Conservation (phyloP, 2,329 filamentous ascomycete species). For the Trichophyton benhamiae region DNA sequence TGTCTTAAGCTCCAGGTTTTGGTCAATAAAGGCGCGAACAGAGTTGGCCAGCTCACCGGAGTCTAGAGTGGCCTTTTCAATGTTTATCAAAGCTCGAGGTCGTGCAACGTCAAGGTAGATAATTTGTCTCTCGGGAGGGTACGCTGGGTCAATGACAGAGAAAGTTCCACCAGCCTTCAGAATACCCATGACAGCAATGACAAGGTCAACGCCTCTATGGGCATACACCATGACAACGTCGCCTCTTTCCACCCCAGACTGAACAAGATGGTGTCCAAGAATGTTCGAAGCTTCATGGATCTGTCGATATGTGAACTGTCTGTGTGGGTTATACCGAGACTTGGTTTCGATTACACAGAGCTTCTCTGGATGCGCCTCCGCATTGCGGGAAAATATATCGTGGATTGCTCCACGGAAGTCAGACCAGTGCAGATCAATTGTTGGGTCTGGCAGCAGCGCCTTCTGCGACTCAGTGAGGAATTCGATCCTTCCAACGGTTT, state of each 20-base stretch:
- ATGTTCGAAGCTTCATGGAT: slow-evolving; percentile 76
- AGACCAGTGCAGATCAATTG: slow-evolving; percentile 34
- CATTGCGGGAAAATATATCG: slow-evolving; percentile 26
- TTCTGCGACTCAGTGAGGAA: slow-evolving; percentile 21
- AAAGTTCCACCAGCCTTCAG: slow-evolving; percentile 48
- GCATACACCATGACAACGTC: slow-evolving; percentile 93
- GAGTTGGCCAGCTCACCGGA: slow-evolving; percentile 49
- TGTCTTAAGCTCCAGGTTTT: slow-evolving; percentile 59
- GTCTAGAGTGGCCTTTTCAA: slow-evolving; percentile 59
- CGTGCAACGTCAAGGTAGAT: slow-evolving; percentile 72
- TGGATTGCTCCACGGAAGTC: slow-evolving; percentile 29
- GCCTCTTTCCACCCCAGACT: slow-evolving; percentile 59
- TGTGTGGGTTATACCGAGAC: slow-evolving; percentile 40
- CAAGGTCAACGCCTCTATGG: slow-evolving; percentile 65
- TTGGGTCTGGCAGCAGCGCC: slow-evolving; percentile 29
- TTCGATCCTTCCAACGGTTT: slow-evolving; percentile 33
- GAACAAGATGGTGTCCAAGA: slow-evolving; percentile 64
- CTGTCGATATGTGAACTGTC: slow-evolving; percentile 69
- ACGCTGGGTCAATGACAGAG: slow-evolving; percentile 61
- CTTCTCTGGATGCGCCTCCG: slow-evolving; percentile 54
- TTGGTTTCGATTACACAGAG: slow-evolving; percentile 57
- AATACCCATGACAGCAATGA: slow-evolving; percentile 69
- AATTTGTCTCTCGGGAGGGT: slow-evolving; percentile 68
- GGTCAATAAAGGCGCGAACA: slow-evolving; percentile 56
- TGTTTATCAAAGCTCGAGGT: slow-evolving; percentile 59